Evolutionary conservation across 2,329 filamentous ascomycete species (phyloP).

Genomic region (Dactylonectria estremocensis): DNA sequence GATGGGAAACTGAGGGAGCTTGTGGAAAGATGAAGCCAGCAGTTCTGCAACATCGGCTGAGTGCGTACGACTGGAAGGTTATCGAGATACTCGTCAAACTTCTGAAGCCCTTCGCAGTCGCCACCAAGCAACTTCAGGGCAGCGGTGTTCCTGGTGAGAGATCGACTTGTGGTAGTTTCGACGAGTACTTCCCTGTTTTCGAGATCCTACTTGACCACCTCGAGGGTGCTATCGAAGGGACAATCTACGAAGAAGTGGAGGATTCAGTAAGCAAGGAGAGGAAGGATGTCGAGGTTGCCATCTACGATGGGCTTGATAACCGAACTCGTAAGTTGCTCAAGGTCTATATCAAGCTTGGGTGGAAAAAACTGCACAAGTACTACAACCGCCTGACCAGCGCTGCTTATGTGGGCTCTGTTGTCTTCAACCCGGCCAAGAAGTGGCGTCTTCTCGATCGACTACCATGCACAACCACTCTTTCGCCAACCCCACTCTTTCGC

Average conservation of each 20-base stretch:
- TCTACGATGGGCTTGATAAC: slow-evolving; percentile 8
- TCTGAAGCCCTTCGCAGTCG: slow-evolving; percentile 6
- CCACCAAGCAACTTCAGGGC: neutral
- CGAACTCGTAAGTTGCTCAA: slow-evolving; percentile 1
- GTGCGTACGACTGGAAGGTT: slow-evolving; percentile 3
- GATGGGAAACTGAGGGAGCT: neutral
- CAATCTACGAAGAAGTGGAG: slow-evolving; percentile 9
- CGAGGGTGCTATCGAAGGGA: slow-evolving; percentile 8
- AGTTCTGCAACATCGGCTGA: slow-evolving; percentile 5
- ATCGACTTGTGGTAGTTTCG: neutral
- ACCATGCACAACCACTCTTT: too few relatives aligned
- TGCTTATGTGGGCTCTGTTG: too few relatives aligned
- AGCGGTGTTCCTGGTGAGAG: too few relatives aligned
- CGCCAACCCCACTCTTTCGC: too few relatives aligned
- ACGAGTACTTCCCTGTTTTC: slow-evolving; percentile 15
- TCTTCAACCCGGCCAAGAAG: too few relatives aligned
- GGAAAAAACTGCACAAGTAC: too few relatives aligned
- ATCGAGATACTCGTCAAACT: slow-evolving; percentile 3
- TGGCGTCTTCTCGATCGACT: too few relatives aligned
- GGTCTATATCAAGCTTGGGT: too few relatives aligned
- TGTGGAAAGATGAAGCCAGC: neutral
- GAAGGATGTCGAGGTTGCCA: neutral
- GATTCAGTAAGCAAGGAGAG: slow-evolving; percentile 1
- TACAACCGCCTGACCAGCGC: too few relatives aligned
- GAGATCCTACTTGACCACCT: slow-evolving; percentile 9